Base-by-base conservation (phyloP, 768 basidiomycete genomes). In the Mycena belliarum region DNA sequence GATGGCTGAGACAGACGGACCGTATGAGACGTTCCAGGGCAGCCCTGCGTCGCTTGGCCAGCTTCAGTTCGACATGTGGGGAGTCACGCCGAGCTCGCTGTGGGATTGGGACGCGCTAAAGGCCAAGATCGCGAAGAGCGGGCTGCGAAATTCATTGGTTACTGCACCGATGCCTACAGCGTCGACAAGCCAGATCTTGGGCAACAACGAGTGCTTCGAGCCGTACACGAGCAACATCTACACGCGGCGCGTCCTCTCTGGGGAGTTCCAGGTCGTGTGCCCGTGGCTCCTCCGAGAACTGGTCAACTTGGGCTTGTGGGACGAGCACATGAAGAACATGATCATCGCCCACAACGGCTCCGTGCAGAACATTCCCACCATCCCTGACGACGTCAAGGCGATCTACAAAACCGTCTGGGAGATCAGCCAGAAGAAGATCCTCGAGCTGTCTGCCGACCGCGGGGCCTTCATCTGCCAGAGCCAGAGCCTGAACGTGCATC, bases 351-450 rank as follows among this genome's bases (percentile, higher is more conserved):
- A 63, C n/a, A 45, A 56, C 35, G 65, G 62, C 8, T 56, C 56
- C 33, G 57, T 60, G 18, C 86, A 89, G 68, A 84, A 80, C 66
- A 85, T 91, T 54, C 81, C 84, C 24, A 76, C 68, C 55, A 86
- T 91, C 61, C 89, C 89, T 14, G 81, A 80, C 47, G 83, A 91
- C 61, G 74, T 89, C 70, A 91, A 90, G 75, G 84, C 86, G 2
- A 89, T 92, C 77, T 92, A 91, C 82, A 91, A 91, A 77, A 92
- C 89, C 15, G 89, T 91, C 33, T 92, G 89, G 90, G 90, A 92
- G 76, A 88, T 92, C 69, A 85, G 82, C 54, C 89, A 92, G 74
- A 90, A 89, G 82, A 86, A 84, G 68, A 80, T 92, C 66, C 83
- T 92, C 61, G 89, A 92, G 74, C 74, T 92, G 59, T 83, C 89